A percentile compares a stretch with the other conserved stretches of the same genome.
These are phyloP conservation scores for Mycena albidolilacea DNA, from an alignment of 768 basidiomycete species.

Conservation along the genomic window DNA sequence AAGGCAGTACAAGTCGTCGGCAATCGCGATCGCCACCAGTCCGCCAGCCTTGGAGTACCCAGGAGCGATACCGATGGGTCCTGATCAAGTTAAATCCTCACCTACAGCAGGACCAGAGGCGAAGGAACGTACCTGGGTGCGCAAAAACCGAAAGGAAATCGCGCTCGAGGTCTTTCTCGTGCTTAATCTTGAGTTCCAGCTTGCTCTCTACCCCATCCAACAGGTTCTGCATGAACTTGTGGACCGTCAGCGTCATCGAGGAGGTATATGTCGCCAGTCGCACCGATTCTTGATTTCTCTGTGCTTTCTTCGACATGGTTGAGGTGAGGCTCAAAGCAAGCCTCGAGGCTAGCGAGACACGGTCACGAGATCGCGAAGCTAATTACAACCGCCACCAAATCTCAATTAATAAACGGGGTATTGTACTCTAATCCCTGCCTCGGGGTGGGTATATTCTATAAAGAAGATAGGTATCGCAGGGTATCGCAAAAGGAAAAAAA, in stretches of 20 bases:
- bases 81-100: conserved; percentile 10
- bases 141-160: conserved; percentile 50
- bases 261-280: neutral
- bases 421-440: neutral
- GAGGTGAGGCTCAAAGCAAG: neutral
- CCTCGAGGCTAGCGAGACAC: neutral
- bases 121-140: conserved; percentile 42
- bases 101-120: neutral
- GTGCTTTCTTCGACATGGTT: conserved; percentile 23
- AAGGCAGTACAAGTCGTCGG: conserved; percentile 52
- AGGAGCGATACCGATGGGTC: conserved; percentile 66
- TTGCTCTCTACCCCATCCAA: conserved; percentile 49
- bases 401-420: neutral
- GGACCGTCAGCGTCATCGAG: neutral
- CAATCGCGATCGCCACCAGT: conserved; percentile 64
- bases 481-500: neutral
- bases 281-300: conserved; percentile 25
- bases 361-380: conserved; percentile 30
- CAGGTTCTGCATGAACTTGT: conserved; percentile 47
- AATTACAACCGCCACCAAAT: neutral
- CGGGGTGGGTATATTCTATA: neutral
- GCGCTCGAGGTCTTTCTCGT: conserved; percentile 45
- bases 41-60: conserved; percentile 60
- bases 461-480: neutral
- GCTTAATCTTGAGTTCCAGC: conserved; percentile 44